These are phyloP conservation scores for Kodamaea fukazawae DNA, from an alignment of 805 yeast genomes.

Conservation along the genomic window DNA sequence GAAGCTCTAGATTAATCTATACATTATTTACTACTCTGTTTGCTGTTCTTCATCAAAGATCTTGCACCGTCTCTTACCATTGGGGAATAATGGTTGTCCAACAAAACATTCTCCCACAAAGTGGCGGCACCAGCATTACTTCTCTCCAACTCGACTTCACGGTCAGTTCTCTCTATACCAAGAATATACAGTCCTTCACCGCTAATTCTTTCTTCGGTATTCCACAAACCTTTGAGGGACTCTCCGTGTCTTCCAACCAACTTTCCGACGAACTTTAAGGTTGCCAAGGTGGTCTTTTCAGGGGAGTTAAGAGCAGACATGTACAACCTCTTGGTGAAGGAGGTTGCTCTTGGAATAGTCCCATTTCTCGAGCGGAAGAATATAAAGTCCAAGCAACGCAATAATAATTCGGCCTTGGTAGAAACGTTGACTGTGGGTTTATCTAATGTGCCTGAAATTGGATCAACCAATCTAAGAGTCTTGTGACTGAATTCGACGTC, in stretches of 20 bases:
- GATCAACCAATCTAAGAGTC: conserved; percentile 77
- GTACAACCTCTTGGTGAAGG: conserved; percentile 80
- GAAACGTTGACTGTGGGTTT: conserved; percentile 81
- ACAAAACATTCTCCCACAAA: conserved; percentile 79
- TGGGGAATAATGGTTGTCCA: conserved; percentile 83
- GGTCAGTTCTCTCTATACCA: conserved; percentile 50
- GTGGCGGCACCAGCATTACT: conserved; percentile 86
- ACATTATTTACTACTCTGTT: conserved; percentile 9
- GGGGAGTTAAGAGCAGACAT: conserved; percentile 71
- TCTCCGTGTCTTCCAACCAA: conserved; percentile 66
- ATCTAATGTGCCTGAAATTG: conserved; percentile 38
- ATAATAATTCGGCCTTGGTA: conserved; percentile 80
- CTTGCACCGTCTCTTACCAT: conserved; percentile 66
- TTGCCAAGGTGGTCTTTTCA: conserved; percentile 80
- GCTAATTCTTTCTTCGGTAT: conserved; percentile 83
- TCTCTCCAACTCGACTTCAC: conserved; percentile 59
- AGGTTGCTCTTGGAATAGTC: conserved; percentile 62
- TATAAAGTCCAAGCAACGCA: conserved; percentile 73
- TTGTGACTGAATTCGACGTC: conserved; percentile 86
- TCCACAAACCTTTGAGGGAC: conserved; percentile 69
- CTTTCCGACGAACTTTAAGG: conserved; percentile 74
- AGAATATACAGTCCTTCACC: conserved; percentile 66
- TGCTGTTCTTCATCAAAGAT: conserved; percentile 39
- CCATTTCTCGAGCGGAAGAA: conserved; percentile 77
- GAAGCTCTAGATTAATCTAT: no score